These are phyloP conservation scores for Lipomyces japonicus DNA, from an alignment of 805 yeast species.

Conservation along the genomic window DNA sequence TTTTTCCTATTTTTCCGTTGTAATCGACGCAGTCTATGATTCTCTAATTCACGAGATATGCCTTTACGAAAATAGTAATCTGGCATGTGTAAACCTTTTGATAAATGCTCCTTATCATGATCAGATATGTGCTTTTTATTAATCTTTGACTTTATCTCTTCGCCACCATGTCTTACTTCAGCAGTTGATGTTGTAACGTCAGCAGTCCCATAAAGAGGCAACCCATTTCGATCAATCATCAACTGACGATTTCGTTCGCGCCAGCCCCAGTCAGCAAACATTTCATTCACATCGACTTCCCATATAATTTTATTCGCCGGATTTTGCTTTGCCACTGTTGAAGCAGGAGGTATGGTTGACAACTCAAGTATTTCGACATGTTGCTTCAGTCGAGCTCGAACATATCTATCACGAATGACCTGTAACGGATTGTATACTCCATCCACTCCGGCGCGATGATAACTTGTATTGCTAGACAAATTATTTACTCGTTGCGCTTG, in stretches of 20 bases:
- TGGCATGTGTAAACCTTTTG: neutral
- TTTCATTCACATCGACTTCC: conserved; percentile 26
- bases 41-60: neutral
- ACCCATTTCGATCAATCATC: conserved; percentile 21
- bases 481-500: conserved; percentile 8
- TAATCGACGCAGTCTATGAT: neutral
- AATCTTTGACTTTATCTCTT: neutral
- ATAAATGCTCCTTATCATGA: too few relatives aligned
- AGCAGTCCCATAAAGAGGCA: conserved; percentile 9
- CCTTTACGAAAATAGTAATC: neutral
- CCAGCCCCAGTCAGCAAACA: conserved; percentile 28
- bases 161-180: neutral
- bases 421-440: conserved; percentile 29
- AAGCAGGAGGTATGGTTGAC: conserved; percentile 18
- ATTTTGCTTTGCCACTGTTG: conserved; percentile 10
- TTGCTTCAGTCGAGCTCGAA: conserved; percentile 11
- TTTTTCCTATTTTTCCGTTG: neutral
- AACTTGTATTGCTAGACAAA: neutral
- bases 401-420: conserved; percentile 22
- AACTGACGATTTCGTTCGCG: conserved; percentile 20
- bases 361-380: conserved; percentile 5
- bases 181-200: neutral
- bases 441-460: conserved; percentile 21
- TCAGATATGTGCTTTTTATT: neutral
- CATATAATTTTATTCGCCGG: conserved; percentile 14